Evolutionary conservation across 352 stramenopile genomes (phyloP).

Genomic region (Phytopythium boreale): DNA sequence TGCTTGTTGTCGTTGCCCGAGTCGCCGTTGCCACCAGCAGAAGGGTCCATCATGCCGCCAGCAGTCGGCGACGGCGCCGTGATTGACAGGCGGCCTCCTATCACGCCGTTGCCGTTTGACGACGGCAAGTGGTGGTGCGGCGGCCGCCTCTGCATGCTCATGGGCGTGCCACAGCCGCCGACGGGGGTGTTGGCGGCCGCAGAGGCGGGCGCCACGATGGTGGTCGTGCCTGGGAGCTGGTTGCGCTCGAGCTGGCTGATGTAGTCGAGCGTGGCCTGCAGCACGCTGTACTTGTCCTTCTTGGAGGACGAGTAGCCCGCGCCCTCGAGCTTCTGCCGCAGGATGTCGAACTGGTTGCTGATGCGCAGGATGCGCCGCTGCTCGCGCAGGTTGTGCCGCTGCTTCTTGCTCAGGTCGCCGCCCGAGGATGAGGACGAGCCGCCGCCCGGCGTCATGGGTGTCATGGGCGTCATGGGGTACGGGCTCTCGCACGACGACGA

Average conservation of each 20-base stretch:
- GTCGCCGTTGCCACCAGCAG: slow-evolving; percentile 8
- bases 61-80: slow-evolving; percentile 33
- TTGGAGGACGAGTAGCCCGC: slow-evolving; percentile 73
- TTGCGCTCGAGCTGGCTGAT: slow-evolving; percentile 73
- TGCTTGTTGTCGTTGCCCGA: slow-evolving; percentile 31
- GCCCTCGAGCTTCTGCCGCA: slow-evolving; percentile 69
- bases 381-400: slow-evolving; percentile 81
- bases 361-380: slow-evolving; percentile 80
- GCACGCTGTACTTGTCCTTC: slow-evolving; percentile 86
- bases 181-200: background rate
- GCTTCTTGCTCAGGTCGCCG: slow-evolving; percentile 77
- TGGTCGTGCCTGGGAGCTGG: slow-evolving; percentile 22
- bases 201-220: slow-evolving; percentile 7
- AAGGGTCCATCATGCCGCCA: slow-evolving; percentile 4
- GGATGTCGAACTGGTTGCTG: slow-evolving; percentile 82
- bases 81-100: slow-evolving; percentile 40
- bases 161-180: background rate
- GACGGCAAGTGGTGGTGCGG: slow-evolving; percentile 29
- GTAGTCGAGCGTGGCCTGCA: slow-evolving; percentile 83
- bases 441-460: slow-evolving; percentile 45
- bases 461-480: slow-evolving; percentile 56
- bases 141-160: slow-evolving; percentile 25
- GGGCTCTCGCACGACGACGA: slow-evolving; percentile 69
- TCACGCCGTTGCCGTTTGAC: slow-evolving; percentile 14
- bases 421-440: slow-evolving; percentile 29